These are phyloP conservation scores for Xylaria sp. DNA, from an alignment of 2,329 filamentous ascomycete genomes.

Conservation along the genomic window DNA sequence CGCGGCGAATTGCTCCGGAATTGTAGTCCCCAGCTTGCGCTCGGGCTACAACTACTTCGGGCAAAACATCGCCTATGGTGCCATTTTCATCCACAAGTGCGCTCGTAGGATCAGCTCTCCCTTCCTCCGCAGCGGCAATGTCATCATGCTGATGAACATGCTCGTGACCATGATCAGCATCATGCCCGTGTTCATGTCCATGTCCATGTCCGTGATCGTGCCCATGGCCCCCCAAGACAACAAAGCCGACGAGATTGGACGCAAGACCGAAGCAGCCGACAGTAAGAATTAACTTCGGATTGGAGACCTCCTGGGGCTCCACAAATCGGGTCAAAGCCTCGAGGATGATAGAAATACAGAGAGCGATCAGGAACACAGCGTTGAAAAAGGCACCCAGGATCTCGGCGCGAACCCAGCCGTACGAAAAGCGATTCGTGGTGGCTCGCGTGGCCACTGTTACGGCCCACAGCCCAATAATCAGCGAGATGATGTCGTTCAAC, in stretches of 20 bases:
- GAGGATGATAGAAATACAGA: constrained; percentile 95
- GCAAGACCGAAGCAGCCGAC: constrained; percentile 85
- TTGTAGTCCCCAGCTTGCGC: constrained; percentile 41
- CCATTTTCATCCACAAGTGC: constrained; percentile 60
- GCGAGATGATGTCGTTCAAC: constrained; percentile 97
- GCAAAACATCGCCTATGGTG: constrained; percentile 65
- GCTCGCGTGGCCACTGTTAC: constrained; percentile 86
- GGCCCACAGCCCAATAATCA: constrained; percentile 92
- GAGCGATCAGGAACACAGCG: constrained; percentile 93
- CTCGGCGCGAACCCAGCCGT: constrained; percentile 97
- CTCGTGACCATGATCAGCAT: constrained; percentile 63
- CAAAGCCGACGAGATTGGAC: constrained; percentile 87
- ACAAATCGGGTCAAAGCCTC: constrained; percentile 92
- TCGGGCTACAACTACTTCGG: constrained; percentile 64
- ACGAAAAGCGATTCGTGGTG: constrained; percentile 91
- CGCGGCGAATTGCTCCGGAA: constrained; percentile 46
- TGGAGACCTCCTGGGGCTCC: constrained; percentile 84
- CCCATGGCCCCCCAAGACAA: constrained; percentile 91
- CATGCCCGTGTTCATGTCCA: constrained; percentile 66
- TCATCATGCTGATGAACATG: constrained; percentile 49
- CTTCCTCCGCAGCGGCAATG: constrained; percentile 55
- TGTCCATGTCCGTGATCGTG: constrained; percentile 72
- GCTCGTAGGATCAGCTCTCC: constrained; percentile 51
- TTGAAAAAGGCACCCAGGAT: constrained; percentile 96
- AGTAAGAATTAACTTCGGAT: constrained; percentile 85